Conservation (phyloP, 192 early-diverging fungal species). For the Coemansia sp. region DNA sequence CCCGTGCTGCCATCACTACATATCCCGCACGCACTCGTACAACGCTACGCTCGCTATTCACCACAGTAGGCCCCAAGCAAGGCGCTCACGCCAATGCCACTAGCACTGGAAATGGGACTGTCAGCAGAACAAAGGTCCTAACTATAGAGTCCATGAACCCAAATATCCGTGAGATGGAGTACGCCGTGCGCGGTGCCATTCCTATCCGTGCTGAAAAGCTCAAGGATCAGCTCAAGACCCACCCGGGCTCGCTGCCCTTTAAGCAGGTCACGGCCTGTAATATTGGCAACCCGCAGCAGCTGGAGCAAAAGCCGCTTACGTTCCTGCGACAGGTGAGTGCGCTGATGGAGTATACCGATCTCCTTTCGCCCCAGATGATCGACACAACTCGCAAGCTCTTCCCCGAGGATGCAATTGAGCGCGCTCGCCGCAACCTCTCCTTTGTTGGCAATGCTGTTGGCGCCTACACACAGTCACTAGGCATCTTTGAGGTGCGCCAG, state of each 20-base stretch:
- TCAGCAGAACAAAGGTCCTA: conserved; percentile 59
- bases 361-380: conserved; percentile 63
- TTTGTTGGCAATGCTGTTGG: conserved; percentile 74
- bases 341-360: conserved; percentile 84
- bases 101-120: neutral
- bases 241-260: conserved; percentile 63
- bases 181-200: conserved; percentile 93
- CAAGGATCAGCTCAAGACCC: conserved; percentile 49
- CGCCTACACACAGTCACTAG: conserved; percentile 95
- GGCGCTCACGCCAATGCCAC: neutral
- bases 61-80: conserved; percentile 29
- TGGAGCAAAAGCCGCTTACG: conserved; percentile 87
- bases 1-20: neutral
- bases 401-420: conserved; percentile 80
- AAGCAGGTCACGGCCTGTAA: conserved; percentile 73
- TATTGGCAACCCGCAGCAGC: conserved; percentile 93
- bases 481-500: conserved; percentile 78
- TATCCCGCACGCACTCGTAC: conserved; percentile 1
- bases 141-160: conserved; percentile 71
- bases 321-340: conserved; percentile 95
- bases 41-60: conserved; percentile 14
- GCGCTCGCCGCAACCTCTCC: conserved; percentile 70
- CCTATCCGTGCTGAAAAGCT: conserved; percentile 92
- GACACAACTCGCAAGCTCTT: conserved; percentile 65
- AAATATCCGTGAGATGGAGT: conserved; percentile 74